Evolutionary conservation across 306 rosid species (phyloP).

Genomic region (Vigna reflexopilosa): DNA sequence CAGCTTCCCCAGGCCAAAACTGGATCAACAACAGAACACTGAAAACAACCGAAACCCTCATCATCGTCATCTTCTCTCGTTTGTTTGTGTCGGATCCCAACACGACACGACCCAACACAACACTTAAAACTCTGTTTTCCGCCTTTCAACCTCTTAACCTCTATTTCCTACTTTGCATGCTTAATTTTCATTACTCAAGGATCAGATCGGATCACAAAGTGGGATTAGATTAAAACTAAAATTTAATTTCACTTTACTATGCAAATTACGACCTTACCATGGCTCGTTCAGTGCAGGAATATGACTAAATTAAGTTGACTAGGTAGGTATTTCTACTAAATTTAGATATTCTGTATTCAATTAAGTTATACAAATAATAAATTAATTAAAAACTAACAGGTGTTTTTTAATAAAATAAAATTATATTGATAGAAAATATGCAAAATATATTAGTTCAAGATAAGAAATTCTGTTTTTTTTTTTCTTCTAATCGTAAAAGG

Average conservation of each 20-base stretch:
- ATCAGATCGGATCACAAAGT: not conserved
- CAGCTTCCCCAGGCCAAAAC: conserved; percentile 39
- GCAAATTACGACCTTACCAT: not conserved
- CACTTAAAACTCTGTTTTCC: not conserved
- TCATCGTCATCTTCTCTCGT: conserved; percentile 17
- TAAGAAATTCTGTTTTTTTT: no score
- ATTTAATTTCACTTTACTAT: not conserved
- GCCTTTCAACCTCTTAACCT: not conserved
- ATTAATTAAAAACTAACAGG: not conserved
- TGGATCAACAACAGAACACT: conserved; percentile 37
- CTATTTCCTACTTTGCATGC: not conserved
- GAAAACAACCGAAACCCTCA: conserved; percentile 16
- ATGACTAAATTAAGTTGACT: not conserved
- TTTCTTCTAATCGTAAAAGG: no score
- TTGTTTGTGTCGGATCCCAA: conserved; percentile 42
- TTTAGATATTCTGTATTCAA: not conserved
- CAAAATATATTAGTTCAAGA: no score
- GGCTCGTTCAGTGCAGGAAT: not conserved
- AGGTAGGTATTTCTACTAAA: not conserved
- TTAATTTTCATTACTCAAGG: not conserved
- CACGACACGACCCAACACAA: not conserved
- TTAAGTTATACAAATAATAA: no score
- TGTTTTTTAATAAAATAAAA: not conserved
- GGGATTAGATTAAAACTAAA: not conserved
- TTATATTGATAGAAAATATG: no score